A percentile compares a stretch with the other conserved stretches of the same genome.
Conservation (phyloP, 352 stramenopile species). For the Pelagophyceae sp. region DNA sequence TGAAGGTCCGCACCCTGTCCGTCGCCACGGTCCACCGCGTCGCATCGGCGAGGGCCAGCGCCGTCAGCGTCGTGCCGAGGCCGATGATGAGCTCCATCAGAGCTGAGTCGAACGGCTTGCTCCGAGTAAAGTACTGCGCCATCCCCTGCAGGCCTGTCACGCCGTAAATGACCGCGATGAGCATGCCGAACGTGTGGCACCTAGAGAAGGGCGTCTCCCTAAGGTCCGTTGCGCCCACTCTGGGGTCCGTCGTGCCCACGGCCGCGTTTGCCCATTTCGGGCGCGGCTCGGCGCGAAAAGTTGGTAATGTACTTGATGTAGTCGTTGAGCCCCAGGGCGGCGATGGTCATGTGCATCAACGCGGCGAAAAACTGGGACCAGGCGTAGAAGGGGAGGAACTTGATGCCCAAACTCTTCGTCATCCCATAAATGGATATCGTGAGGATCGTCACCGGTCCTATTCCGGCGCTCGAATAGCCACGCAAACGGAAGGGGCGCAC, state of each 20-base stretch:
- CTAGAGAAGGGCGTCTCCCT: too few relatives aligned
- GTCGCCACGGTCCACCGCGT: conserved; percentile 38
- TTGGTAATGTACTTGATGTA: conserved; percentile 16
- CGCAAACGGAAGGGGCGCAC: too few relatives aligned
- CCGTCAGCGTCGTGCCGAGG: not conserved
- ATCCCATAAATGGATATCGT: conserved; percentile 13
- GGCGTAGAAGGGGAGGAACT: conserved; percentile 15
- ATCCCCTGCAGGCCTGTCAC: not conserved
- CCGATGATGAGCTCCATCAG: not conserved
- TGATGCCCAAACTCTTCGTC: not conserved
- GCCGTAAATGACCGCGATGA: conserved; percentile 3
- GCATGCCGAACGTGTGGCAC: conserved; percentile 9
- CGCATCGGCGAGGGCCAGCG: conserved; percentile 33
- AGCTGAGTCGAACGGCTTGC: not conserved
- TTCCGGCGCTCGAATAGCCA: too few relatives aligned
- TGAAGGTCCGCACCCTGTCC: not conserved
- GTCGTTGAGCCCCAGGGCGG: not conserved
- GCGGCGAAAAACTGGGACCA: conserved; percentile 12
- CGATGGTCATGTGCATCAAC: not conserved
- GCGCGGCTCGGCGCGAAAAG: too few relatives aligned
- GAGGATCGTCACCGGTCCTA: conserved; percentile 12
- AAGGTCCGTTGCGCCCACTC: too few relatives aligned
- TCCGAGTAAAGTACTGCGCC: not conserved
- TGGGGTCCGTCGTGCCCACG: too few relatives aligned
- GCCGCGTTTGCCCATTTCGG: too few relatives aligned